Evolutionary conservation across 2,329 filamentous ascomycete species (phyloP), one percentile per base, ranked within the genome.

Genomic region (Fusarium neocosmosporiellum): DNA sequence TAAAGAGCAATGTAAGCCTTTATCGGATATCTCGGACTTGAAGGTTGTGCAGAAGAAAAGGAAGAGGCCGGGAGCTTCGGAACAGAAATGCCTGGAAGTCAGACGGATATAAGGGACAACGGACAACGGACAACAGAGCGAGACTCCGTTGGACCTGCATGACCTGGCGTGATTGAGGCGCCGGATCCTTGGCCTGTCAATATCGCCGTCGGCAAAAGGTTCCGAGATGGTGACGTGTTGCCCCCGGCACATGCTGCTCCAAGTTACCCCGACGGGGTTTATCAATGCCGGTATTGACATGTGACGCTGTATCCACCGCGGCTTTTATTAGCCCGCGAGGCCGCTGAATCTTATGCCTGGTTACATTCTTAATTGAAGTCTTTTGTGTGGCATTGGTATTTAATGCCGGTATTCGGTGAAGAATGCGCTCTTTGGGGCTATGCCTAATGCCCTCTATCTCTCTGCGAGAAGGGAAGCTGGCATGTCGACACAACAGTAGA

Each of bases 141-240:
- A 37, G 34, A 22, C 54, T 58, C 54, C 18, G 54, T 29, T 37
- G 54, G 20, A 20, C n/a, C 22, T 36, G 33, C 10, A 20, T 57
- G 34, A n/a, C 54, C 34, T 57, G 54, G 33, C 16, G 34, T 57
- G 54, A 27, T 37, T 57, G 54, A 57, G 54, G 54, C 54, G 54
- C 24, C 54, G 34, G 34, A 31, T 10, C 33, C 34, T 6, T 37
- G 34, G 33, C 22, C 14, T 36, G 54, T 39, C 34, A n/a, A 37
- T 10, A 20, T 39, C 16, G 16, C 54, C 24, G 54, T 58, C 54
- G 54, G 54, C 54, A n/a, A 27, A 37, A 58, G 34, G 36, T 58
- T 58, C 54, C 54, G 34, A 58, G 54, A 58, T 18, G 54, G 22
- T 58, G 54, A 58, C 54, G 54, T 58, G 33, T 36, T 58, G 54